phyloP scores from a whole-genome alignment of 129 eudicot genomes.

The Ambrosia trifida region DNA sequence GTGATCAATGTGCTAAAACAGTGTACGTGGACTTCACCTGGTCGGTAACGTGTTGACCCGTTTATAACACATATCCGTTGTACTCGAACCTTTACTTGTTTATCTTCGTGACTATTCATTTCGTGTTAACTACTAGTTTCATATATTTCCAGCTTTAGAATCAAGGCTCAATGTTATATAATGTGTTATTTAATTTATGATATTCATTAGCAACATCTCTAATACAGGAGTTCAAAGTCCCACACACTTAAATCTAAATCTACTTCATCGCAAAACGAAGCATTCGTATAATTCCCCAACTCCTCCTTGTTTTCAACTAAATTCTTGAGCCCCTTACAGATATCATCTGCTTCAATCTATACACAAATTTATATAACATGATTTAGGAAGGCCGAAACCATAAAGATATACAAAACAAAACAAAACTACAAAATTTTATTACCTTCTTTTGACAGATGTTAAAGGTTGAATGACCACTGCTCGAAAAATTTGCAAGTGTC shows the following conservation, averaged over 20 bases:
- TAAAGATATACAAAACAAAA: neutral
- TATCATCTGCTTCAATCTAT: constrained; percentile 36
- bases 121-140: no score
- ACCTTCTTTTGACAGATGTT: constrained; percentile 52
- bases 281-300: constrained; percentile 10
- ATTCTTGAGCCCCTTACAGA: constrained; percentile 32
- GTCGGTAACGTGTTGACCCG: no score
- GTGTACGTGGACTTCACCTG: no score
- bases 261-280: neutral
- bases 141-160: no score
- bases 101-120: no score
- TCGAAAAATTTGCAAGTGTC: constrained; percentile 40
- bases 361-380: neutral
- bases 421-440: no score
- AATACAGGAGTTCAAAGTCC: constrained; percentile 42
- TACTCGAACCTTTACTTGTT: no score
- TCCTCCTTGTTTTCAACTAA: constrained; percentile 25
- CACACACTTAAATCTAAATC: constrained; percentile 30
- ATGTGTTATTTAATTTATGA: neutral
- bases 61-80: no score
- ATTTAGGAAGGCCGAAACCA: neutral
- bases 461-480: constrained; percentile 36
- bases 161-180: no score
- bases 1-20: no score
- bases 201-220: neutral